Evolutionary conservation across 305 asterid genomes (phyloP).

Genomic region (Solanum hybrid): DNA sequence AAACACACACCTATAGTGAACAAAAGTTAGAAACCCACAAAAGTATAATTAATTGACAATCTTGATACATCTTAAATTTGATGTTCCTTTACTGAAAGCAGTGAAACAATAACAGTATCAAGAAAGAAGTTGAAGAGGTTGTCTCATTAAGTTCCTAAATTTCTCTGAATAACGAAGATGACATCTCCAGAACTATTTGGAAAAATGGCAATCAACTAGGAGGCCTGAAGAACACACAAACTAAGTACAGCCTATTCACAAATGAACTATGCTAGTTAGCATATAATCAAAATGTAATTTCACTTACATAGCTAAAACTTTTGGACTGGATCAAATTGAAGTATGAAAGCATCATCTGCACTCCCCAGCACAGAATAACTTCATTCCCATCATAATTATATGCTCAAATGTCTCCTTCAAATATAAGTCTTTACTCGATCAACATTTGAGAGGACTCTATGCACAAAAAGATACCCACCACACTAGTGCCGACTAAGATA

Average conservation of each 20-base stretch:
- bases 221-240: neutral
- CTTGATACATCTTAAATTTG: neutral
- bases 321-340: neutral
- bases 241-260: neutral
- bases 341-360: neutral
- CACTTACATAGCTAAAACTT: neutral
- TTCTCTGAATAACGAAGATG: neutral
- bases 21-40: neutral
- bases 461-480: neutral
- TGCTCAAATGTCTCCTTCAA: neutral
- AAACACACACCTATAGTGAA: constrained; percentile 63
- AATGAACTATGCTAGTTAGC: neutral
- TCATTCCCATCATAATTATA: neutral
- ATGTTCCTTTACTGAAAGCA: neutral
- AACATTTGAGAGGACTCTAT: neutral
- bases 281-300: neutral
- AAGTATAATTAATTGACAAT: neutral
- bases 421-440: neutral
- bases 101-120: neutral
- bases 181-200: neutral
- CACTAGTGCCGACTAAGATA: neutral
- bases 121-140: neutral
- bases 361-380: neutral
- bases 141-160: neutral
- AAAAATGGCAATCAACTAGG: neutral